These are phyloP conservation scores for Diplotaxis tenuifolia DNA, from an alignment of 345 rosid genomes.

Conservation along the genomic window DNA sequence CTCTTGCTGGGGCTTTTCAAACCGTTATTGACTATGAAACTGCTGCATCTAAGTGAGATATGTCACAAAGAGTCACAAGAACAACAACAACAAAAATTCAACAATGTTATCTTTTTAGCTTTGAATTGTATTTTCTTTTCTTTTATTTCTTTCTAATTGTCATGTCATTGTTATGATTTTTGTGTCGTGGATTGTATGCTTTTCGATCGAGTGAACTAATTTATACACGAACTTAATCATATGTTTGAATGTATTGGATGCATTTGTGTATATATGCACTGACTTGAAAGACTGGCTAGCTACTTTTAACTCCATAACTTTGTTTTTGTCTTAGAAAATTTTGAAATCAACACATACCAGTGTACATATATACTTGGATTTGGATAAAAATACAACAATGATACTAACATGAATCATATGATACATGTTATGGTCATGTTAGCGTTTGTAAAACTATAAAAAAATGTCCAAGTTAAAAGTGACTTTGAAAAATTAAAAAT, in stretches of 20 bases:
- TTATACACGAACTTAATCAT: conserved; percentile 19
- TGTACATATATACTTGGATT: not conserved
- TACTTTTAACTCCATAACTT: not conserved
- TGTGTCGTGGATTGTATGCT: conserved; percentile 26
- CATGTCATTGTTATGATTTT: conserved; percentile 26
- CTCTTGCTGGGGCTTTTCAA: conserved; percentile 89
- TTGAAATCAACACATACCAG: not conserved
- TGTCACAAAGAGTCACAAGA: conserved; percentile 1
- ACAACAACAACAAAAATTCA: not conserved
- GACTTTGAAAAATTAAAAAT: not conserved
- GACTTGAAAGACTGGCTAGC: not conserved
- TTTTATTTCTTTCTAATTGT: not conserved
- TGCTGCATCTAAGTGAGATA: conserved; percentile 44
- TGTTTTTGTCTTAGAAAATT: not conserved
- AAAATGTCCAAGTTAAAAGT: not conserved
- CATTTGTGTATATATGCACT: conserved; percentile 18
- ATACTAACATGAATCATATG: not conserved
- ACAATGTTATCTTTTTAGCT: conserved; percentile 12
- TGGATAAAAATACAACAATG: not conserved
- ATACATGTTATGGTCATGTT: not conserved
- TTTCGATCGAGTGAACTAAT: conserved; percentile 35
- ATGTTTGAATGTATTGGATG: conserved; percentile 28
- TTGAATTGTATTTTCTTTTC: not conserved
- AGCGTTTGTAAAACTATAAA: not conserved
- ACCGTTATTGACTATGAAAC: conserved; percentile 84